phyloP scores from a whole-genome alignment of 352 stramenopile genomes.

The Thalassiosira mediterranea region DNA sequence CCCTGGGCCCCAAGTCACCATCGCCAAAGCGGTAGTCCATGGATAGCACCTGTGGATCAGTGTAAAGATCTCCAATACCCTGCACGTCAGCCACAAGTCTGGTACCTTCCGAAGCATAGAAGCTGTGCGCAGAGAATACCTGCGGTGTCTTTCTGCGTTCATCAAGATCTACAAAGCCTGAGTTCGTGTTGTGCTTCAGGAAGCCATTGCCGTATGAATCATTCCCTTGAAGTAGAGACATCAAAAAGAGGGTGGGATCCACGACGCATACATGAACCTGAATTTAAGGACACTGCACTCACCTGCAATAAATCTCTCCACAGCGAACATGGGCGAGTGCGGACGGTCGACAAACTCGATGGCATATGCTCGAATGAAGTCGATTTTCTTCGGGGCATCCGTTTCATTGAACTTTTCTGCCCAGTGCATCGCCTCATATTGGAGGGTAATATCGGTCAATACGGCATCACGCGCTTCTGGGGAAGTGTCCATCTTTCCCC shows the following conservation, averaged over 20 bases:
- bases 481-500: conserved; percentile 65
- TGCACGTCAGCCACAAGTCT: conserved; percentile 94
- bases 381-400: conserved; percentile 78
- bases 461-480: conserved; percentile 67
- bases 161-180: conserved; percentile 80
- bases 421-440: conserved; percentile 80
- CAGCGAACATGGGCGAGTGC: conserved; percentile 71
- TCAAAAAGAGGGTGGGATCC: too few relatives aligned
- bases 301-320: conserved; percentile 81
- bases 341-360: conserved; percentile 81
- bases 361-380: conserved; percentile 82
- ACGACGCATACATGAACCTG: too few relatives aligned
- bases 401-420: conserved; percentile 74
- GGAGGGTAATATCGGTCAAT: conserved; percentile 81
- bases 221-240: too few relatives aligned
- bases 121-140: conserved; percentile 93
- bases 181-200: conserved; percentile 85
- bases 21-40: conserved; percentile 79
- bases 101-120: conserved; percentile 90
- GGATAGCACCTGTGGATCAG: conserved; percentile 93
- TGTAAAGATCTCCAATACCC: conserved; percentile 94
- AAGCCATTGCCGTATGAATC: conserved; percentile 77
- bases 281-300: too few relatives aligned
- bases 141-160: conserved; percentile 79
- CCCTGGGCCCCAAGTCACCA: conserved; percentile 80